Base-by-base conservation (phyloP, 495 filamentous ascomycete genomes). In the Penicillium daleae region DNA sequence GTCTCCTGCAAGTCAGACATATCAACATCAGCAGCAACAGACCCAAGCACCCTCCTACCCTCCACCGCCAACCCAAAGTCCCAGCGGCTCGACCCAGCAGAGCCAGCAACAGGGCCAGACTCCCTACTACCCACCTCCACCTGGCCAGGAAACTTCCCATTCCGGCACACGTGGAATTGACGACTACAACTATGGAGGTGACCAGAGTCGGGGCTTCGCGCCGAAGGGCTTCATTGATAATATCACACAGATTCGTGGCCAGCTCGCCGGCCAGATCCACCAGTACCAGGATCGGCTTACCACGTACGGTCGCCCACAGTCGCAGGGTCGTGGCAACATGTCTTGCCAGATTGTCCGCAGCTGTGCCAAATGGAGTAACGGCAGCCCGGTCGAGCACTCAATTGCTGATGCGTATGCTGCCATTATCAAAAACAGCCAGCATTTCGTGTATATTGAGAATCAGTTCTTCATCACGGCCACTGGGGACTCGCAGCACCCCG, bases 381-480 rank as follows among this genome's bases (percentile, higher is more conserved):
- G 90, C 19, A 82, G 84, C 33, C 76, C 79, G 6, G 83, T 87
- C 0, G 88, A 96, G 77, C 93, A 96, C 74, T 97, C 93, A 0
- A 92, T 98, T 66, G 85, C 86, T 21, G 92, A 96, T 69, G 93
- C 94, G 0, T 98, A 98, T 63, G 89, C 90, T 39, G 85, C 91
- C 54, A 83, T 90, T 33, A 97, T 98, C 70, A 82, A 80, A 24
- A 89, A 91, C 64, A 92, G 90, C 44, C 74, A 89, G 72, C 91
- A 97, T 72, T 97, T 91, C 66, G 75, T 97, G 39, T 97, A 97
- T 75, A 97, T 97, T 19, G 93, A 97, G 77, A 97, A 97, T 67
- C 93, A 97, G 73, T 97, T 97, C 82, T 97, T 97, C 80, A 97
- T 97, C 78, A 97, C 93, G 0, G 92, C 93, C 3, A 96, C 92